phyloP scores from a whole-genome alignment of 2,329 filamentous ascomycete species.

The Aspergillus sp. region DNA sequence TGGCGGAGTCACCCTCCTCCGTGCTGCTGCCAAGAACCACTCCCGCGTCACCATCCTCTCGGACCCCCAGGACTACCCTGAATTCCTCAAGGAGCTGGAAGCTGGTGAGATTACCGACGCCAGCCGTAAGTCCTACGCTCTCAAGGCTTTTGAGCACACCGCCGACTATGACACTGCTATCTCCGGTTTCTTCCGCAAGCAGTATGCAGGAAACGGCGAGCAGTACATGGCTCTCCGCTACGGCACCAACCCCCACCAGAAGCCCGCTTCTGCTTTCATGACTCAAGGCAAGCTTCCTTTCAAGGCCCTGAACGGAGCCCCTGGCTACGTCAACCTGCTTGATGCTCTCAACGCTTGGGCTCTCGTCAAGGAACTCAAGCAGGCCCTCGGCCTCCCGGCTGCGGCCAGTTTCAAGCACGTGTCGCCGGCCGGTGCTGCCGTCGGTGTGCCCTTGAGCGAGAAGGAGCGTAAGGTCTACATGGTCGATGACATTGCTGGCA shows the following conservation, averaged over 20 bases:
- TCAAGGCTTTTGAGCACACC: conserved; percentile 98
- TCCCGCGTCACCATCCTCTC: conserved; percentile 91
- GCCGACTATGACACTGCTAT: conserved; percentile 96
- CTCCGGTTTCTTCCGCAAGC: conserved; percentile 94
- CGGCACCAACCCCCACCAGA: conserved; percentile 97
- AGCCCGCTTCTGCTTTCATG: conserved; percentile 85
- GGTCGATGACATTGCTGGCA: conserved; percentile 89
- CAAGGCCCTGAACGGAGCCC: conserved; percentile 85
- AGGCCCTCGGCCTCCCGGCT: conserved; percentile 81
- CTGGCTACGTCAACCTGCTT: conserved; percentile 96
- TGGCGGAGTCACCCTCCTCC: conserved; percentile 92
- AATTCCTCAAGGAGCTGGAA: conserved; percentile 89
- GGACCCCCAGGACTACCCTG: conserved; percentile 89
- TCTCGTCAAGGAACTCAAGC: conserved; percentile 91
- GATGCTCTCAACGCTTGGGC: conserved; percentile 97
- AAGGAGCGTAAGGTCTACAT: conserved; percentile 98
- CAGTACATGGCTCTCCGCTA: conserved; percentile 88
- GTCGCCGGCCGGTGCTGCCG: conserved; percentile 91
- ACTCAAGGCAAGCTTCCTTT: conserved; percentile 78
- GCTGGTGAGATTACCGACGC: conserved; percentile 80
- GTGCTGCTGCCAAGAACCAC: conserved; percentile 98
- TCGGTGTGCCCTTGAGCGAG: conserved; percentile 81
- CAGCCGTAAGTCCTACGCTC: conserved; percentile 83
- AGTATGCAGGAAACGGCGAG: conserved; percentile 82
- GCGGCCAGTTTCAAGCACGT: conserved; percentile 99